Percentiles rank a stretch among this genome's conserved stretches.
phyloP scores from a whole-genome alignment of 2,329 filamentous ascomycete species.

The Ophiocordyceps camponoti-floridani region DNA sequence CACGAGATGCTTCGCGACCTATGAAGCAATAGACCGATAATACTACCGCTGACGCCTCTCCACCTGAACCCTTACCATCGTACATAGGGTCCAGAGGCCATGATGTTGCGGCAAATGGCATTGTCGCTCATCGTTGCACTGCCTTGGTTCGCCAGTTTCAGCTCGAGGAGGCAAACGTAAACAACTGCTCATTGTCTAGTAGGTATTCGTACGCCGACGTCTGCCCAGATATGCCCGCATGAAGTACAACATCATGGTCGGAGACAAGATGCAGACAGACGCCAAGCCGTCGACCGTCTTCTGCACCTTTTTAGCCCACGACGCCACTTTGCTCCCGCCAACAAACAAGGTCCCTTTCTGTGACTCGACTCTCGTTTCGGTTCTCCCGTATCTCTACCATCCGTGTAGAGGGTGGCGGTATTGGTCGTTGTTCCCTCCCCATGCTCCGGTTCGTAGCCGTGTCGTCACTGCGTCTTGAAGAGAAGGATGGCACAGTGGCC shows the following conservation, averaged over 20 bases:
- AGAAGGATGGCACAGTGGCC: constrained; percentile 95
- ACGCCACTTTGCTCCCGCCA: not conserved
- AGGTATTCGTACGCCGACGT: too few relatives aligned
- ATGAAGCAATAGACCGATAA: too few relatives aligned
- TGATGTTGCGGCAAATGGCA: too few relatives aligned
- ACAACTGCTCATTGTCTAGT: too few relatives aligned
- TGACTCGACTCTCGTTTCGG: not conserved
- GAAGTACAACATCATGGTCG: not conserved
- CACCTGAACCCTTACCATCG: too few relatives aligned
- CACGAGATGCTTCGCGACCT: too few relatives aligned
- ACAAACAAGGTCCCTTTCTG: not conserved
- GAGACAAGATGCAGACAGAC: not conserved
- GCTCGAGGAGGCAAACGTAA: too few relatives aligned
- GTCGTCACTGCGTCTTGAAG: constrained; percentile 84
- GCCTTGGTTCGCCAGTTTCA: too few relatives aligned
- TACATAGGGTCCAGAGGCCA: too few relatives aligned
- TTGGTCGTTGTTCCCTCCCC: not conserved
- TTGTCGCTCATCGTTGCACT: too few relatives aligned
- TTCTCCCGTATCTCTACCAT: not conserved
- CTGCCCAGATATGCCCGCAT: not conserved
- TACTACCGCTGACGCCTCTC: too few relatives aligned
- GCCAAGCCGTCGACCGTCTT: not conserved
- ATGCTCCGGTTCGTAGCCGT: not conserved
- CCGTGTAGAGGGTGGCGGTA: not conserved
- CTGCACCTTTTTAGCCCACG: not conserved